Evolutionary conservation across 192 early-diverging fungal genomes (phyloP), one percentile per base, ranked within the genome.

Genomic region (Coemansia erecta): DNA sequence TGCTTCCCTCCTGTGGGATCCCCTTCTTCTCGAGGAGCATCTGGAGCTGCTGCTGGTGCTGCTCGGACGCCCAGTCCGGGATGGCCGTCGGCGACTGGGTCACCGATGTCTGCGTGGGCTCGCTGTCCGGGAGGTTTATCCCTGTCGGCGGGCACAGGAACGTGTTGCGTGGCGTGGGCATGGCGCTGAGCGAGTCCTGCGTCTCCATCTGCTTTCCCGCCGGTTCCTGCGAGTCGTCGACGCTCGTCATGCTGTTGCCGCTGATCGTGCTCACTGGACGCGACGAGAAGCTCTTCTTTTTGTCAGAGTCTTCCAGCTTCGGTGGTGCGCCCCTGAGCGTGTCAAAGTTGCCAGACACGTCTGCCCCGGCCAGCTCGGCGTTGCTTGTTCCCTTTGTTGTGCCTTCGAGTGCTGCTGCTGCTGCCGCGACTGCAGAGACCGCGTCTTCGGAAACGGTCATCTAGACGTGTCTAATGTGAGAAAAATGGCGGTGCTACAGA

Each of bases 161-260:
- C 0, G 76, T 79, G 28, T 69, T 79, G 42, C 76, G 76, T 47
- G 76, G 76, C 45, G 76, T 79, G 12, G 76, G 66, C 76, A 79
- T 72, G 13, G 76, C 47, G 63, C 76, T 69, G 42, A 79, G 52
- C 63, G 76, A 79, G 52, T 66, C 76, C 28, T 63, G 65, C 56
- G 59, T 63, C 51, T 79, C 76, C 8, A 23, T 33, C 17, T 68
- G 58, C 60, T 60, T 72, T 53, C 43, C 54, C 12, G 53, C 1
- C 8, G 21, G 19, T 26, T 59, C 64, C 8, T 57, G 63, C 45
- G 56, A 39, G 44, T 66, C 73, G 37, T 47, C 60, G 5, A 48
- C 57, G 56, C 70, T 79, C 62, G 54, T 49, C 26, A 60, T 58
- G 66, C 76, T 79, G 60, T 62, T 66, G 33, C 76, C 66, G 44